These are phyloP conservation scores for Sanguinoderma infundibulare DNA, from an alignment of 1,284 basidiomycete species.

Conservation along the genomic window DNA sequence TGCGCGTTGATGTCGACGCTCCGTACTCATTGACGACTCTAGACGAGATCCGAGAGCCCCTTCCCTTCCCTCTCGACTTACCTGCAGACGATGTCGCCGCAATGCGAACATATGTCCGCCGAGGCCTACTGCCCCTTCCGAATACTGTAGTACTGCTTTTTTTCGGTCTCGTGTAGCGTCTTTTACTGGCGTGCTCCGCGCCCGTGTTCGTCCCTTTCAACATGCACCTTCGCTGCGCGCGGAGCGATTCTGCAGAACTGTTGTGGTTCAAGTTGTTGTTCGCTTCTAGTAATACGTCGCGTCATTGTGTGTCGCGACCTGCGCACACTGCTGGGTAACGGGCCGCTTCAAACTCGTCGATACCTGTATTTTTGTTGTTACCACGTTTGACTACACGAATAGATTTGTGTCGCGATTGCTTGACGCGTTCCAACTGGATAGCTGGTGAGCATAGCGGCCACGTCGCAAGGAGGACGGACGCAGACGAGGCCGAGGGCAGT, in stretches of 20 bases:
- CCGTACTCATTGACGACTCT: slow-evolving; percentile 14
- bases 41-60: slow-evolving; percentile 12
- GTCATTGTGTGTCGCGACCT: background rate
- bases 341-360: slow-evolving; percentile 28
- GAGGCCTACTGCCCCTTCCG: background rate
- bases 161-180: background rate
- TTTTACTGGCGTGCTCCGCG: slow-evolving; percentile 8
- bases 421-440: too few species aligned
- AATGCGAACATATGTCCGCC: background rate
- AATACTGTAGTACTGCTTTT: background rate
- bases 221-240: slow-evolving; percentile 11
- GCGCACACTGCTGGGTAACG: slow-evolving; percentile 25
- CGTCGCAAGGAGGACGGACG: too few species aligned
- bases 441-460: too few species aligned
- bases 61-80: background rate
- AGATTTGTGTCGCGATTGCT: background rate
- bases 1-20: slow-evolving; percentile 1
- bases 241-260: slow-evolving; percentile 9
- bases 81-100: background rate
- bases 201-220: slow-evolving; percentile 17
- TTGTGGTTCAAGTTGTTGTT: background rate
- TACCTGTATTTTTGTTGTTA: slow-evolving; percentile 12
- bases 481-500: too few species aligned
- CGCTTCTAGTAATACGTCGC: background rate
- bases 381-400: background rate